Evolutionary conservation across 2,329 filamentous ascomycete species (phyloP).

Genomic region (Epichloe gansuensis): DNA sequence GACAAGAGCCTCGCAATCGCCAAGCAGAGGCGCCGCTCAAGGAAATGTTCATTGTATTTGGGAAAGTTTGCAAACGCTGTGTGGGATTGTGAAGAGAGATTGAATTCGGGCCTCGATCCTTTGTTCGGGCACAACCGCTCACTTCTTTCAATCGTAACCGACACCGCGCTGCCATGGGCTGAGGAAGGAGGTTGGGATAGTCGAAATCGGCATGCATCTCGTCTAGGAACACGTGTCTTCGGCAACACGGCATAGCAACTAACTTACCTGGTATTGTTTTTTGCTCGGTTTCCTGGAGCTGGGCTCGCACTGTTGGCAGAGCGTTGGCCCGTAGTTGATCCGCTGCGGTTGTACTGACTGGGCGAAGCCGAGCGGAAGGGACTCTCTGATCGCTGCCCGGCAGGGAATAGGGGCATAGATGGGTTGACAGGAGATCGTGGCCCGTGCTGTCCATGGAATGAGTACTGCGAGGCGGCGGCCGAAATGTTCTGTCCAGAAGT

Average conservation of each 20-base stretch:
- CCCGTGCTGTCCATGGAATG: slow-evolving; percentile 14
- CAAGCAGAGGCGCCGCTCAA: not conserved
- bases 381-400: slow-evolving; percentile 22
- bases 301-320: slow-evolving; percentile 21
- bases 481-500: slow-evolving; percentile 16
- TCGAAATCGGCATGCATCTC: not conserved
- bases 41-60: not conserved
- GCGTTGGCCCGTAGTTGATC: slow-evolving; percentile 13
- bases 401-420: slow-evolving; percentile 30
- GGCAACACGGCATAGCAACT: too few relatives aligned
- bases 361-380: slow-evolving; percentile 23
- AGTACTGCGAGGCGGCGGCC: slow-evolving; percentile 17
- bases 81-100: too few relatives aligned
- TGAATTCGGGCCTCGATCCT: too few relatives aligned
- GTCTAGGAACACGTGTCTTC: too few relatives aligned
- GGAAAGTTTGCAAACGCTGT: not conserved
- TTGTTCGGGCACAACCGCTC: not conserved
- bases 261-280: slow-evolving; percentile 27
- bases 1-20: not conserved
- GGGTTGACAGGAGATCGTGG: slow-evolving; percentile 26
- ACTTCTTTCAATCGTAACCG: slow-evolving; percentile 25
- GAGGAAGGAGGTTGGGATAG: slow-evolving; percentile 7
- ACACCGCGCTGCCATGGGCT: slow-evolving; percentile 34
- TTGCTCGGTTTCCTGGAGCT: slow-evolving; percentile 19
- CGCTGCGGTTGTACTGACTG: slow-evolving; percentile 18